These are phyloP conservation scores for Uronychia binucleata DNA, from an alignment of 73 alveolate genomes.

Conservation along the genomic window DNA sequence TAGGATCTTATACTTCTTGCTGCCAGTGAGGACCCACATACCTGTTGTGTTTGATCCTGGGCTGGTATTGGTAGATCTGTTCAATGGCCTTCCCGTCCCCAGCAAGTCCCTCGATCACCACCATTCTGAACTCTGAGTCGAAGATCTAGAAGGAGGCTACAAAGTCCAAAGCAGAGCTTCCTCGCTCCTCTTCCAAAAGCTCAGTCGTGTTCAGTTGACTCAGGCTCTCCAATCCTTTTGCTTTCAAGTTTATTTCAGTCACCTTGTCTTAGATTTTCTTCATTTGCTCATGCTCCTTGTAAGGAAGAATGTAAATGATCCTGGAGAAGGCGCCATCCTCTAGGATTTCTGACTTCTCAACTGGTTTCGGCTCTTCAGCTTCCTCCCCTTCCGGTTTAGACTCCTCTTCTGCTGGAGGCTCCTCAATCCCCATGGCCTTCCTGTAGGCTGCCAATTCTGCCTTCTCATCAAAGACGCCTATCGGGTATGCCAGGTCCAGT, in stretches of 20 bases:
- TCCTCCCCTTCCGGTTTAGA: neutral
- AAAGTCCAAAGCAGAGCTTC: constrained; percentile 50
- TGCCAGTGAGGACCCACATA: no score
- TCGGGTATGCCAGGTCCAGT: constrained; percentile 51
- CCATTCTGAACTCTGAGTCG: constrained; percentile 67
- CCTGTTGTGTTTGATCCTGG: constrained; percentile 62
- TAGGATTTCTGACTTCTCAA: neutral
- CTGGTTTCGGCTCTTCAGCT: neutral
- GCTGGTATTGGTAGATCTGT: constrained; percentile 41
- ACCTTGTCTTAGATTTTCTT: constrained; percentile 37
- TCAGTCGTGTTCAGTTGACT: constrained; percentile 68
- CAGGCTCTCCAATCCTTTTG: constrained; percentile 48
- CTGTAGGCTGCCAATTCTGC: constrained; percentile 19
- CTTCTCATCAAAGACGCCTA: constrained; percentile 51
- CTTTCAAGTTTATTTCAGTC: constrained; percentile 50
- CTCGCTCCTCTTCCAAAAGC: constrained; percentile 62
- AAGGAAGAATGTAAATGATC: constrained; percentile 65
- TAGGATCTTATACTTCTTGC: constrained; percentile 45
- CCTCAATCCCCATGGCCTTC: neutral
- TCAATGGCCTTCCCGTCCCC: constrained; percentile 67
- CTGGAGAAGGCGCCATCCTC: constrained; percentile 62
- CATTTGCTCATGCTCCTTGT: constrained; percentile 50
- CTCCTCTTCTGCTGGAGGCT: neutral
- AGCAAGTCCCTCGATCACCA: constrained; percentile 73
- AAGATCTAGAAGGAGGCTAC: constrained; percentile 65